A percentile compares a stretch with the other conserved stretches of the same genome.
These are phyloP conservation scores for Monilinia fructigena DNA, from an alignment of 2,329 filamentous ascomycete species.

Conservation along the genomic window DNA sequence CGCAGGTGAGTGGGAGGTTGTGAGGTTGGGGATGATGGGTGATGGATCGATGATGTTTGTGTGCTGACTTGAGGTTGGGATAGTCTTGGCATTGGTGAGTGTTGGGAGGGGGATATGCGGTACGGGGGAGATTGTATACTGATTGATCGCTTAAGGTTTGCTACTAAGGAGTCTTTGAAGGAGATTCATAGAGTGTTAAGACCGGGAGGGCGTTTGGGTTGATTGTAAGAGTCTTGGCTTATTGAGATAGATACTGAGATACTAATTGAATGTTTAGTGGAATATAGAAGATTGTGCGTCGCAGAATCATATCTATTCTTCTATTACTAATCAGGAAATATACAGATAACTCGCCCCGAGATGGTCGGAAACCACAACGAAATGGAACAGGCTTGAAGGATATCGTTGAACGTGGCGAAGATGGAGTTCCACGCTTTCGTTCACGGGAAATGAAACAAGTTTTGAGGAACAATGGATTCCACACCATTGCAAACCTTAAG, in stretches of 20 bases:
- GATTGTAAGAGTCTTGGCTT: constrained; percentile 43
- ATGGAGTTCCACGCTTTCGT: constrained; percentile 64
- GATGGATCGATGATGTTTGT: constrained; percentile 12
- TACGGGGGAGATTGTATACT: neutral
- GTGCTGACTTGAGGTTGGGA: constrained; percentile 13
- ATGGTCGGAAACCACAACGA: constrained; percentile 51
- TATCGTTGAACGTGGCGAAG: constrained; percentile 54
- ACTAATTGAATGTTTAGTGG: constrained; percentile 47
- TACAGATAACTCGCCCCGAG: constrained; percentile 61
- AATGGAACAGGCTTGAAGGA: constrained; percentile 63
- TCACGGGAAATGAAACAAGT: constrained; percentile 60
- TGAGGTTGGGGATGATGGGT: neutral
- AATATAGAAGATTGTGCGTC: constrained; percentile 68
- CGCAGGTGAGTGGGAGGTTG: constrained; percentile 55
- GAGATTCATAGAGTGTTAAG: constrained; percentile 68
- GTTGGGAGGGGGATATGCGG: neutral
- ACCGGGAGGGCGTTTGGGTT: constrained; percentile 59
- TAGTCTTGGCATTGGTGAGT: constrained; percentile 50
- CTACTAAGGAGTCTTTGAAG: constrained; percentile 57
- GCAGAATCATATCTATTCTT: constrained; percentile 14
- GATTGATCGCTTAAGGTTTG: constrained; percentile 54
- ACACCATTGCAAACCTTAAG: constrained; percentile 53
- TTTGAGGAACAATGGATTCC: constrained; percentile 55
- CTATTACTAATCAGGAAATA: constrained; percentile 22
- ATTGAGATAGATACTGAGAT: neutral